These are phyloP conservation scores for Rhynchospora pubera DNA, from an alignment of 176 grass and related monocot genomes.

Conservation along the genomic window DNA sequence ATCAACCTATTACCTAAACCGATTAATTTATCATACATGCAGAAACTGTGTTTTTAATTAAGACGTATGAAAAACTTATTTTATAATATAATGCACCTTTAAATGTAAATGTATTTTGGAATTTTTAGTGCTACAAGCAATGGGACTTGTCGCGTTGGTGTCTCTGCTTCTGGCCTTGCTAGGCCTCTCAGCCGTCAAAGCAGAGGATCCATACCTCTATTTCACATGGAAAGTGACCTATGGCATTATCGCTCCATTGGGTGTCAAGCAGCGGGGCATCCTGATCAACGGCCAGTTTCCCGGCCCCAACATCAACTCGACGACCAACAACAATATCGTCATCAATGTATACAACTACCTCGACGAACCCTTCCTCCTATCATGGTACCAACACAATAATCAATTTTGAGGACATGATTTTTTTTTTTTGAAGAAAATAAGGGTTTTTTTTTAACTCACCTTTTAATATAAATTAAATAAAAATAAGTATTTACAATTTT, in stretches of 20 bases:
- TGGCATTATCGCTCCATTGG: slow-evolving; percentile 53
- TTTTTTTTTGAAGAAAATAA: too few species aligned
- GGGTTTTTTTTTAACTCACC: too few species aligned
- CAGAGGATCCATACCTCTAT: slow-evolving; percentile 86
- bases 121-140: not conserved
- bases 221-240: slow-evolving; percentile 85
- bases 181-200: not conserved
- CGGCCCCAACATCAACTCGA: slow-evolving; percentile 86
- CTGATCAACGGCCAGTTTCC: slow-evolving; percentile 84
- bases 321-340: slow-evolving; percentile 84
- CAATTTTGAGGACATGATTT: too few species aligned
- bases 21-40: not conserved
- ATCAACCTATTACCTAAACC: not conserved
- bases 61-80: not conserved
- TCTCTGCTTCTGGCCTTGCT: not conserved
- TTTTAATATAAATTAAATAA: too few species aligned
- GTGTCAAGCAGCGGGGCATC: slow-evolving; percentile 48
- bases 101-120: not conserved
- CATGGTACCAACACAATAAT: slow-evolving; percentile 33
- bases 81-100: not conserved
- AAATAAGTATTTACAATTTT: too few species aligned
- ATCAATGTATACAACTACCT: slow-evolving; percentile 85
- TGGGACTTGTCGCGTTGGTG: not conserved
- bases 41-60: too few species aligned
- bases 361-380: slow-evolving; percentile 76